Evolutionary conservation across 345 rosid genomes (phyloP).

Genomic region (Camelina laxa): DNA sequence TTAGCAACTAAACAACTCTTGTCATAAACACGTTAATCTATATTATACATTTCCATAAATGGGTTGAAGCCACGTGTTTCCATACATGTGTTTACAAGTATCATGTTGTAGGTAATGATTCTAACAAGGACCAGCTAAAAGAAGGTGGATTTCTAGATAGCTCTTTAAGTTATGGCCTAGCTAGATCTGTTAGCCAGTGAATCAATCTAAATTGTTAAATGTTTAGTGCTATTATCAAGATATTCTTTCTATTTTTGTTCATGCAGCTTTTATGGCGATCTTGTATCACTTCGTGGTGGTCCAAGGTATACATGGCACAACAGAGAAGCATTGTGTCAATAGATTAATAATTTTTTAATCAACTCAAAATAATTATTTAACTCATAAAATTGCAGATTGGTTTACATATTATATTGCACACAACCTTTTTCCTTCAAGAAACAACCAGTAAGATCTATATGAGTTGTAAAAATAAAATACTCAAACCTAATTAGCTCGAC

Average conservation of each 20-base stretch:
- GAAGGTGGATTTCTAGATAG: slow-evolving; percentile 36
- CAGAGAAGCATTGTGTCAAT: slow-evolving; percentile 30
- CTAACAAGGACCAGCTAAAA: slow-evolving; percentile 22
- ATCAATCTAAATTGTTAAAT: slow-evolving; percentile 1
- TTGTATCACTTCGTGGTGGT: slow-evolving; percentile 36
- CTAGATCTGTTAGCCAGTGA: slow-evolving; percentile 31
- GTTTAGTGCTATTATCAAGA: slow-evolving; percentile 1
- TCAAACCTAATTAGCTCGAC: background rate
- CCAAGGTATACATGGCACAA: slow-evolving; percentile 42
- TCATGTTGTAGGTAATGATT: slow-evolving; percentile 12
- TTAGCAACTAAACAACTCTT: slow-evolving; percentile 39
- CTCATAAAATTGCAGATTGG: slow-evolving; percentile 9
- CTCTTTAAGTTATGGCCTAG: slow-evolving; percentile 29
- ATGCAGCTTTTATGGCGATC: slow-evolving; percentile 37
- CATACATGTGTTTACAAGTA: slow-evolving; percentile 20
- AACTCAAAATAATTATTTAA: background rate
- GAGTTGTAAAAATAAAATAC: slow-evolving; percentile 18
- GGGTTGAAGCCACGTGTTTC: slow-evolving; percentile 16
- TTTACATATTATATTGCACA: background rate
- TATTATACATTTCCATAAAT: slow-evolving; percentile 19
- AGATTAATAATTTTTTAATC: background rate
- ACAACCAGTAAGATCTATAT: slow-evolving; percentile 30
- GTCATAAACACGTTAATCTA: slow-evolving; percentile 33
- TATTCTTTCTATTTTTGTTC: slow-evolving; percentile 25
- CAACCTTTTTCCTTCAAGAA: slow-evolving; percentile 9